These are phyloP conservation scores for Heliamphora exappendiculata DNA, from an alignment of 148 eudicot species.

Conservation along the genomic window DNA sequence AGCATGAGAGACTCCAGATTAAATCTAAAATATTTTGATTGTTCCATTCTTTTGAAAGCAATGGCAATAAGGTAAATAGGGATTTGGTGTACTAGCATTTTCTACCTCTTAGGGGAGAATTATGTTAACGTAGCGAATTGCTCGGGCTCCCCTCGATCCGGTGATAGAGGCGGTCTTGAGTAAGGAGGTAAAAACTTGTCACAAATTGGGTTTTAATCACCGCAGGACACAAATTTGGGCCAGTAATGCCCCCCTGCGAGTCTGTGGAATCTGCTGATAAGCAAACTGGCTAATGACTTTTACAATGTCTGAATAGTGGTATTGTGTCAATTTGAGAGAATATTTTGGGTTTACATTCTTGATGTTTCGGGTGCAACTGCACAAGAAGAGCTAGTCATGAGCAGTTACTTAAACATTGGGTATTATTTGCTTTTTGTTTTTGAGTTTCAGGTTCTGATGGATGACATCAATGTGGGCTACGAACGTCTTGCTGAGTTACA, in stretches of 20 bases:
- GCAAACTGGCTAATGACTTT: background rate
- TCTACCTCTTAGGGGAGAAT: too few relatives aligned
- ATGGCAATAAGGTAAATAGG: background rate
- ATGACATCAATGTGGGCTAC: slow-evolving; percentile 87
- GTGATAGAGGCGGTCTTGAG: too few relatives aligned
- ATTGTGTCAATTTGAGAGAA: background rate
- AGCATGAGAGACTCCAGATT: background rate
- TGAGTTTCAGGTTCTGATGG: slow-evolving; percentile 70
- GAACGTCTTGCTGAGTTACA: slow-evolving; percentile 93
- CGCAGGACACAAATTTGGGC: background rate
- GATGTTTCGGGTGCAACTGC: background rate
- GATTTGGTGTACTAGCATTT: too few relatives aligned
- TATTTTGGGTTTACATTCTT: background rate
- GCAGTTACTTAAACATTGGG: background rate
- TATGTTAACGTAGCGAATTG: too few relatives aligned
- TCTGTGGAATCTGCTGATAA: background rate
- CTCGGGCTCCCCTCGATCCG: too few relatives aligned
- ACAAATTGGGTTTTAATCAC: background rate
- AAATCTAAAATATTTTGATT: background rate
- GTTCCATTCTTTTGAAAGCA: background rate
- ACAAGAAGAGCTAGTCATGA: background rate
- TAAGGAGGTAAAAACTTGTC: background rate
- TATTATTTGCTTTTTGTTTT: background rate
- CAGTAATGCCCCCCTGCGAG: background rate
- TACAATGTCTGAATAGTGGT: background rate